phyloP scores from a whole-genome alignment of 129 eudicot genomes.

The Tagetes erecta region DNA sequence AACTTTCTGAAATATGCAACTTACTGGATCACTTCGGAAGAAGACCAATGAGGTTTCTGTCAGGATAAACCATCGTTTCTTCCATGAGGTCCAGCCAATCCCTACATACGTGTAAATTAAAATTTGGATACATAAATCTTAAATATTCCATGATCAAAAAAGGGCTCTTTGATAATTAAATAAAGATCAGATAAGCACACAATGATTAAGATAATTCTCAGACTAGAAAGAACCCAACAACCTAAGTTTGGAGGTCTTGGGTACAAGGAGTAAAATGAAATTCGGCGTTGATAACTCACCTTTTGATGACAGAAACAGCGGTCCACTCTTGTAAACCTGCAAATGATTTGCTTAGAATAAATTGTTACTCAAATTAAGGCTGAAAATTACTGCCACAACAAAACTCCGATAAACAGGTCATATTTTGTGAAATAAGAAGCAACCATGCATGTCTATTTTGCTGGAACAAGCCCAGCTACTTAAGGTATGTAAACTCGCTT shows the following conservation, averaged over 20 bases:
- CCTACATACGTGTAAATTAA: conserved; percentile 47
- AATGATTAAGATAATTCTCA: conserved; percentile 1
- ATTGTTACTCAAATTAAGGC: neutral
- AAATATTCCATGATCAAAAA: neutral
- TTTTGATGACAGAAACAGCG: conserved; percentile 84
- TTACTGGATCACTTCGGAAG: conserved; percentile 95
- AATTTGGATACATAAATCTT: conserved; percentile 2
- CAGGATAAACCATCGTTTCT: conserved; percentile 91
- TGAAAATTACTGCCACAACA: neutral
- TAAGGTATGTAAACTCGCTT: neutral
- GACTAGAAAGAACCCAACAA: conserved; percentile 16
- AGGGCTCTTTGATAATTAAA: conserved; percentile 18
- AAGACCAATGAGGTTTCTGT: conserved; percentile 90
- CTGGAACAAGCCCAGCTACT: neutral
- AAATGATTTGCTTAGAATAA: conserved; percentile 13
- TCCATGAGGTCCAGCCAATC: conserved; percentile 99
- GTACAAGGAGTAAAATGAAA: too few species aligned
- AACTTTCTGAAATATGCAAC: conserved; percentile 21
- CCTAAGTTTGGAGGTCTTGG: too few species aligned
- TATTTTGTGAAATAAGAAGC: neutral
- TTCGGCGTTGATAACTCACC: conserved; percentile 39
- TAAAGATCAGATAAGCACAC: conserved; percentile 14
- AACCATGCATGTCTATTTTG: neutral
- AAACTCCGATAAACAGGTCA: neutral
- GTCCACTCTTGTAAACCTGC: conserved; percentile 93